Percentiles rank a stretch among this genome's conserved stretches.
These are phyloP conservation scores for Russula compacta DNA, from an alignment of 768 basidiomycete species.

Conservation along the genomic window DNA sequence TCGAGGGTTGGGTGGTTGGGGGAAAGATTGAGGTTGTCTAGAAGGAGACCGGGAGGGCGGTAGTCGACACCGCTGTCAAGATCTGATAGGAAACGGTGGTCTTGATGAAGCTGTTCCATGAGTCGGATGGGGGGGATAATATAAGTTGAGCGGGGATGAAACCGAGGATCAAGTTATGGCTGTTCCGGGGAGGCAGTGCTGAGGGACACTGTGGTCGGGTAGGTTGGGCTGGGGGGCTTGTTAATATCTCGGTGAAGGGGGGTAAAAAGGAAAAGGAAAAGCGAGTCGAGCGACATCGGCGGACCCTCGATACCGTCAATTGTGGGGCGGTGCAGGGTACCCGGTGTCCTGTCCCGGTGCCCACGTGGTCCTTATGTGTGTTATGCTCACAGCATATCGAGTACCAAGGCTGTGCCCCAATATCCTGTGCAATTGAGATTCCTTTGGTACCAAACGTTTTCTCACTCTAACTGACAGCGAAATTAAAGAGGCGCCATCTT, in stretches of 20 bases:
- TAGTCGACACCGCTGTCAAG: conserved; percentile 10
- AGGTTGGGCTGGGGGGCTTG: background rate
- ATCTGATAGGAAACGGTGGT: conserved; percentile 15
- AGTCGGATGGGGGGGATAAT: background rate
- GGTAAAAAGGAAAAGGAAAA: background rate
- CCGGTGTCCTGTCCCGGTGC: background rate
- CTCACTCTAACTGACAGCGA: too few species aligned
- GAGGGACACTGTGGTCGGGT: background rate
- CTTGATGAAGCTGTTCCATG: conserved; percentile 16
- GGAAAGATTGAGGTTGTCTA: conserved; percentile 20
- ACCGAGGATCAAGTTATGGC: conserved; percentile 6
- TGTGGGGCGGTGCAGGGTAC: background rate
- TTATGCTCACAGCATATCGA: background rate
- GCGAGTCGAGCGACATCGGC: accelerated
- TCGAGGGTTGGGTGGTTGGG: conserved; percentile 28
- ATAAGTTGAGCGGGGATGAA: background rate
- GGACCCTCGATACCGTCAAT: conserved; percentile 4
- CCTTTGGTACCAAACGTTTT: too few species aligned
- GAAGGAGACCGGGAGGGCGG: conserved; percentile 18
- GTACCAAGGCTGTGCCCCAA: background rate
- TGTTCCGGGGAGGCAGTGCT: conserved; percentile 12
- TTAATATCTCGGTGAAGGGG: background rate
- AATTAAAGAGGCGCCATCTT: background rate
- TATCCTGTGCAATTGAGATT: background rate
- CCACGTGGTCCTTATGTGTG: background rate